Evolutionary conservation across 2,329 filamentous ascomycete genomes (phyloP).

Genomic region (Pestalotiopsis fici): DNA sequence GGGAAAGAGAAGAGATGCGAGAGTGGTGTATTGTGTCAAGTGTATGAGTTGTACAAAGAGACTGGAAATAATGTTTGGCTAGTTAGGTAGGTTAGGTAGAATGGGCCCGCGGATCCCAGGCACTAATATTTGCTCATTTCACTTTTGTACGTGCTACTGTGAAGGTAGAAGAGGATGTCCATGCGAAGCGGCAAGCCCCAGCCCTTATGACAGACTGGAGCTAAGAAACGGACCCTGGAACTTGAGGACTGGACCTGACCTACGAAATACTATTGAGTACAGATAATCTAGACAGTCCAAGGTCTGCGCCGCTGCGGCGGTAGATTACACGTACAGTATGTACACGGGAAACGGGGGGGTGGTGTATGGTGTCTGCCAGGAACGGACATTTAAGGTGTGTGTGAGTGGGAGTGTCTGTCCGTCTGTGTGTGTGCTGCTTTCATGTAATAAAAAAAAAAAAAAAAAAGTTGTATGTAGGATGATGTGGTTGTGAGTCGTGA

Average conservation of each 20-base stretch:
- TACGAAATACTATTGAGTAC: neutral
- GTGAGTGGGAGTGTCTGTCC: neutral
- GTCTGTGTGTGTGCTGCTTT: neutral
- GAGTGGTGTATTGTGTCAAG: neutral
- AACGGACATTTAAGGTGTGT: neutral
- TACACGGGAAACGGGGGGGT: neutral
- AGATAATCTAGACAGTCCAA: neutral
- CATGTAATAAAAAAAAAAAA: neutral
- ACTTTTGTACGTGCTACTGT: neutral
- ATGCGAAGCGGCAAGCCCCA: constrained; percentile 14
- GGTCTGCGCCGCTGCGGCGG: no score
- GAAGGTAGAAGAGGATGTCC: constrained; percentile 7
- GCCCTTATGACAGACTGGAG: constrained; percentile 11
- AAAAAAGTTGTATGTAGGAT: neutral
- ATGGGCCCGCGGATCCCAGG: constrained; percentile 9
- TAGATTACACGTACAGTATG: constrained; percentile 6
- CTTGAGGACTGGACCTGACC: neutral
- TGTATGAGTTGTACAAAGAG: neutral
- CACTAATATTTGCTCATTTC: constrained; percentile 14
- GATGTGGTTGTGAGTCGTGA: constrained; percentile 7
- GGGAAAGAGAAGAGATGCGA: neutral
- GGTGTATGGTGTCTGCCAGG: neutral
- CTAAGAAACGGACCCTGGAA: constrained; percentile 7
- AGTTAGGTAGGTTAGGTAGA: neutral
- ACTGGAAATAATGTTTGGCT: constrained; percentile 2